phyloP scores from a whole-genome alignment of 805 yeast genomes.

The Myxozyma neglecta region DNA sequence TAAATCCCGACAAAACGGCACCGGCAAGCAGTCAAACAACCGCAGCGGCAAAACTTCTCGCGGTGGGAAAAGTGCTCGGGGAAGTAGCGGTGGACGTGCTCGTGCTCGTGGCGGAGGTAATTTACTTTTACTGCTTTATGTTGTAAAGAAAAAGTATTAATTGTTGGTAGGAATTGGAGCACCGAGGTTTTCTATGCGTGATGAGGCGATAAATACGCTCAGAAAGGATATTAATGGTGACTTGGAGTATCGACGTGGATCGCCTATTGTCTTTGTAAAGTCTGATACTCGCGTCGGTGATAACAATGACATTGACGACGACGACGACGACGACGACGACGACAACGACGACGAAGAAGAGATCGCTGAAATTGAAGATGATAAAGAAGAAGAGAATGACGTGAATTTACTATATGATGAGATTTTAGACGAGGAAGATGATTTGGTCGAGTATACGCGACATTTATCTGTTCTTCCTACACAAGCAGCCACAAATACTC shows the following conservation, averaged over 20 bases:
- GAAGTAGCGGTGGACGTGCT: not conserved
- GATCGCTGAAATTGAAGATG: conserved; percentile 1
- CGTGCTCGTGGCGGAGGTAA: not conserved
- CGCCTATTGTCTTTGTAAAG: conserved; percentile 9
- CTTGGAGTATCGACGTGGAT: not conserved
- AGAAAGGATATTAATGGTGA: not conserved
- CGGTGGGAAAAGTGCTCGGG: not conserved
- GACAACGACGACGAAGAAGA: not conserved
- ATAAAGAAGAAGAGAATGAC: conserved; percentile 4
- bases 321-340: not conserved
- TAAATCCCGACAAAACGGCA: not conserved
- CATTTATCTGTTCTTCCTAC: conserved; percentile 25
- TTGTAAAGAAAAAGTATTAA: no score
- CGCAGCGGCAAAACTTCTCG: conserved; percentile 2
- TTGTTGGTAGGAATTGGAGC: not conserved
- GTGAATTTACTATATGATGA: conserved; percentile 11
- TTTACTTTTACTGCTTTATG: no score
- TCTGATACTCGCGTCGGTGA: conserved; percentile 1
- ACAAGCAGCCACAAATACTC: conserved; percentile 17
- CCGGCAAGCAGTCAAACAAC: not conserved
- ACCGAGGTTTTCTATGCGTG: conserved; percentile 18
- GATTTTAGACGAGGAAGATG: conserved; percentile 28
- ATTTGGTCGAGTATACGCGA: conserved; percentile 17
- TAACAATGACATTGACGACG: not conserved
- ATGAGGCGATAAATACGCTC: conserved; percentile 16